Evolutionary conservation across 192 early-diverging fungal species (phyloP).

Genomic region (Dispira simplex): DNA sequence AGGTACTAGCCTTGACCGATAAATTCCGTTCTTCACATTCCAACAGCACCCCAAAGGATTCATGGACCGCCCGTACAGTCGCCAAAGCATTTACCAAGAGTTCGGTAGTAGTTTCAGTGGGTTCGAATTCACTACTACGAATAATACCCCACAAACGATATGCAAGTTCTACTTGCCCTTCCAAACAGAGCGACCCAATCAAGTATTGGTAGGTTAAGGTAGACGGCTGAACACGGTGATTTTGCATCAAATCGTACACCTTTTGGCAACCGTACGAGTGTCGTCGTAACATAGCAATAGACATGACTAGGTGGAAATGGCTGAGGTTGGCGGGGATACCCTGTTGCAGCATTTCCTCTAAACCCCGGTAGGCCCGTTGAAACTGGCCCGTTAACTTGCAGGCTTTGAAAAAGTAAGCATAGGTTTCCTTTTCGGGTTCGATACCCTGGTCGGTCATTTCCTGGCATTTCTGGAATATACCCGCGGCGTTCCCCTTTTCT

Average conservation of each 20-base stretch:
- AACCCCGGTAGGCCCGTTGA: not conserved
- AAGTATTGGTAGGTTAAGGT: not conserved
- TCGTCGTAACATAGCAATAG: not conserved
- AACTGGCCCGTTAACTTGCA: slow-evolving; percentile 1
- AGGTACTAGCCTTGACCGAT: not conserved
- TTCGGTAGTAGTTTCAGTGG: not conserved
- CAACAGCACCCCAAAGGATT: not conserved
- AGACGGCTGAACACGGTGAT: not conserved
- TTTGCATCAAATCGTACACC: slow-evolving; percentile 7
- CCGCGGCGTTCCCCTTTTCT: not conserved
- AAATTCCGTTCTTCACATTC: not conserved
- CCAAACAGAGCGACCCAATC: not conserved
- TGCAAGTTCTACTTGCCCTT: slow-evolving; percentile 5
- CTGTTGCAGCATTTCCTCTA: not conserved
- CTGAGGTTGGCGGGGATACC: not conserved
- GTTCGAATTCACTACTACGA: not conserved
- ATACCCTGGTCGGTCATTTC: slow-evolving; percentile 1
- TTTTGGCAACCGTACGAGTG: slow-evolving; percentile 5
- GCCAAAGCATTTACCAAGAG: not conserved
- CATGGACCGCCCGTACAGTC: not conserved
- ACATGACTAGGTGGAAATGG: slow-evolving; percentile 1
- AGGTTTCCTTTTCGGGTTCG: not conserved
- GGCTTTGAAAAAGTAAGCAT: not conserved
- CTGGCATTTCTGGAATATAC: slow-evolving; percentile 4
- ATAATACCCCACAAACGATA: not conserved